Percentiles rank a stretch among this genome's conserved stretches.
These are phyloP conservation scores for Microstegium vimineum DNA, from an alignment of 176 grass and related monocot species.

Conservation along the genomic window DNA sequence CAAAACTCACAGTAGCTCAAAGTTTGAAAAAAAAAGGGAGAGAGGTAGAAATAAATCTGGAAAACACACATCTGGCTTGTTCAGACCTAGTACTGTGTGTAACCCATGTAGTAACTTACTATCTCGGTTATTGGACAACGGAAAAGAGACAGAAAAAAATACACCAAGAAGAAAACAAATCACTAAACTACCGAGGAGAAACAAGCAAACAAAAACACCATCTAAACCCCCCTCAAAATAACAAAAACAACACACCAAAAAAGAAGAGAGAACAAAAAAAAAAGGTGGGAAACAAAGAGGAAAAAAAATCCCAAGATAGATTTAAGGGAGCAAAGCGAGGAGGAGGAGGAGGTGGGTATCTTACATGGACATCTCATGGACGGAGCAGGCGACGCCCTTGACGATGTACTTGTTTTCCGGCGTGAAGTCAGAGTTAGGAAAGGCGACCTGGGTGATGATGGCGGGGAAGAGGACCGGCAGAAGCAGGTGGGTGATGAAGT, in stretches of 20 bases:
- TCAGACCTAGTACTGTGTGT: background rate
- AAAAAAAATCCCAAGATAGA: background rate
- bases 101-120: background rate
- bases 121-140: background rate
- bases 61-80: background rate
- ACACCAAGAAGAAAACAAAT: background rate
- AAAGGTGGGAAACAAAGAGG: background rate
- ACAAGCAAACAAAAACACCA: background rate
- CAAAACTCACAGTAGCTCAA: background rate
- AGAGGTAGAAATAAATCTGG: background rate
- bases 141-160: background rate
- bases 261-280: too few species aligned
- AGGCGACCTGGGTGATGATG: slow-evolving; percentile 75
- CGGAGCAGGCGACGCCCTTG: slow-evolving; percentile 58
- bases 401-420: slow-evolving; percentile 31
- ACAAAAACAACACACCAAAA: background rate
- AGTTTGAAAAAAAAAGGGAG: background rate
- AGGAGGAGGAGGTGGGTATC: background rate
- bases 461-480: slow-evolving; percentile 82
- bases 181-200: background rate
- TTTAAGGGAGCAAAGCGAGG: background rate
- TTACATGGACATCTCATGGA: slow-evolving; percentile 86
- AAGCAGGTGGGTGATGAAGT: slow-evolving; percentile 81
- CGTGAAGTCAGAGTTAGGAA: slow-evolving; percentile 51
- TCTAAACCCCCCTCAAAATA: too few species aligned